phyloP scores from a whole-genome alignment of 2,329 filamentous ascomycete species.

The Mollisia scopiformis region DNA sequence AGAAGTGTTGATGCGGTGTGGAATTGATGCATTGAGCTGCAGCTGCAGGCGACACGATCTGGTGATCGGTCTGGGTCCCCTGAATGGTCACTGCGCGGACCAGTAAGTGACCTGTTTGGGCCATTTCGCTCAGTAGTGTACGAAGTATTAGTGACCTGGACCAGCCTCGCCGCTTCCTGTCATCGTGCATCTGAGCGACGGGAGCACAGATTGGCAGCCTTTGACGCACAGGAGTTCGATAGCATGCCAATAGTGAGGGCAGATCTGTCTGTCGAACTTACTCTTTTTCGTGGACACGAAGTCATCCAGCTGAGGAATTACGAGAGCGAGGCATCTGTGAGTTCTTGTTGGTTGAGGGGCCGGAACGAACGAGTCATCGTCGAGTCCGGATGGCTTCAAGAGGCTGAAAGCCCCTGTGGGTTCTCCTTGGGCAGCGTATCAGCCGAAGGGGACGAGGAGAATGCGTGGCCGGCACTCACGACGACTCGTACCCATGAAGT shows the following conservation, averaged over 20 bases:
- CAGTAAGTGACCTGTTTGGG: constrained; percentile 8
- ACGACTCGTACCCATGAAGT: background rate
- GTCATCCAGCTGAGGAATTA: background rate
- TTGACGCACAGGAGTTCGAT: background rate
- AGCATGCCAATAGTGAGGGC: background rate
- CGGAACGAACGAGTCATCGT: background rate
- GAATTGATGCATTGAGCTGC: background rate
- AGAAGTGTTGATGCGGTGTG: background rate
- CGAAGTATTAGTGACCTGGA: no score
- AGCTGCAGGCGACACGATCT: constrained; percentile 8
- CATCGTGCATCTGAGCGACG: background rate
- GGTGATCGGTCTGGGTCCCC: constrained; percentile 4
- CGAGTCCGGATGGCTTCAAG: background rate
- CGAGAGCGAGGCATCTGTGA: background rate
- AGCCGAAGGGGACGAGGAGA: background rate
- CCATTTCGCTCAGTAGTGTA: constrained; percentile 1
- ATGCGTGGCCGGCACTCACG: background rate
- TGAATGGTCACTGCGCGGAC: constrained; percentile 9
- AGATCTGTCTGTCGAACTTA: background rate
- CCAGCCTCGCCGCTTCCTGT: background rate
- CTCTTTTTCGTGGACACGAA: background rate
- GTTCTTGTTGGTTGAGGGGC: background rate
- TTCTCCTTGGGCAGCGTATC: background rate
- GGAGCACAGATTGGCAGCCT: background rate
- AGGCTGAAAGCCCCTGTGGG: background rate